Conservation (phyloP, 805 yeast species). For the Clavispora carvajalis region DNA sequence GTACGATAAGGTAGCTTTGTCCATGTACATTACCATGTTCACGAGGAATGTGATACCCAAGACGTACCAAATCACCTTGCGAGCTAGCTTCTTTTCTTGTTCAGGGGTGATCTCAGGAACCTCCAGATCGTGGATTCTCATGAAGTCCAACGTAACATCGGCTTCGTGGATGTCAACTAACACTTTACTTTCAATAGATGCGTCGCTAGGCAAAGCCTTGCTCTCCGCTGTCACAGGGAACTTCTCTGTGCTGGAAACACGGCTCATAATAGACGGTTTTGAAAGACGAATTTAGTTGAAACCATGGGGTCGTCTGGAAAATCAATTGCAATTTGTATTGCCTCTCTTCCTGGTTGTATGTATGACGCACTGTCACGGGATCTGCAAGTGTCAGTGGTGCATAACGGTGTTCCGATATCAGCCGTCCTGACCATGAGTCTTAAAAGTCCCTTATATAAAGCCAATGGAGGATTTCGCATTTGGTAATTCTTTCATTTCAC, state of each 20-base stretch:
- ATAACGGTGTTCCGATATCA: background rate
- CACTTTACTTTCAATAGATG: no score
- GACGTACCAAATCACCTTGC: slow-evolving; percentile 32
- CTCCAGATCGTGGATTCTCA: slow-evolving; percentile 25
- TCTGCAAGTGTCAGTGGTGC: background rate
- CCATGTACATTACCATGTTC: slow-evolving; percentile 41
- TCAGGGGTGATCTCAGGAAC: slow-evolving; percentile 39
- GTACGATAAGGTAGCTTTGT: slow-evolving; percentile 48
- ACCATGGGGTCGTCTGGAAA: background rate
- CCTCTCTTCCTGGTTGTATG: background rate
- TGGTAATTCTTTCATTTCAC: no score
- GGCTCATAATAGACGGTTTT: background rate
- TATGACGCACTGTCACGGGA: background rate
- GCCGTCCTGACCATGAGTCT: no score
- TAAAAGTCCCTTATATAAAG: no score
- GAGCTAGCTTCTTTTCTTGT: slow-evolving; percentile 33
- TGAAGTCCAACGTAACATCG: slow-evolving; percentile 34
- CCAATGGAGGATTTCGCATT: no score
- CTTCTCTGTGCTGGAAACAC: background rate
- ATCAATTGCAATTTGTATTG: background rate
- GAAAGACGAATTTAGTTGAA: background rate
- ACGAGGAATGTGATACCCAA: slow-evolving; percentile 29
- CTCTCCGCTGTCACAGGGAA: background rate
- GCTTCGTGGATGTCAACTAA: slow-evolving; percentile 20
- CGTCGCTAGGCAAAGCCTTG: no score